phyloP scores from a whole-genome alignment of 108 stramenopile genomes.

The Nitzschia sp. region DNA sequence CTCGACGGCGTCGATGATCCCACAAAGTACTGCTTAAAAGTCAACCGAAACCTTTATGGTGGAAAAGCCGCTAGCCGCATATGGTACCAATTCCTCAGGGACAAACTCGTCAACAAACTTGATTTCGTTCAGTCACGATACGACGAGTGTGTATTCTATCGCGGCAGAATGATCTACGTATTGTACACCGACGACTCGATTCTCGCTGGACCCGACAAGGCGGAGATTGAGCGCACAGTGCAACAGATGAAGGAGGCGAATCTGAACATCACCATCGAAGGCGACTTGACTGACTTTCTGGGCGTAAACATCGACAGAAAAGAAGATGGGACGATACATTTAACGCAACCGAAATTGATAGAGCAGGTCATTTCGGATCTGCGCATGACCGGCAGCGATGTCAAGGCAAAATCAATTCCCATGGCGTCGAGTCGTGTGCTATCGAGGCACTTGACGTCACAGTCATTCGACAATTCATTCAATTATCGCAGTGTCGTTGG shows the following conservation, averaged over 20 bases:
- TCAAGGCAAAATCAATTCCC: neutral
- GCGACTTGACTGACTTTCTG: slow-evolving; percentile 34
- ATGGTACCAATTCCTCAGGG: slow-evolving; percentile 42
- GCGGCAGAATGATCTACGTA: slow-evolving; percentile 37
- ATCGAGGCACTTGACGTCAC: slow-evolving; percentile 4
- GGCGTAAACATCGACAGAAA: slow-evolving; percentile 37
- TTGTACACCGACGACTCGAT: slow-evolving; percentile 51
- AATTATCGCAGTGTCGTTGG: slow-evolving; percentile 41
- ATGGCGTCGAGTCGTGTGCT: neutral
- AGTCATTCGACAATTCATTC: neutral
- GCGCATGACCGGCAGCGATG: slow-evolving; percentile 6
- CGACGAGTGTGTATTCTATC: slow-evolving; percentile 57
- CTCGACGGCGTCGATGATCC: neutral
- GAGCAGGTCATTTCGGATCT: slow-evolving; percentile 24
- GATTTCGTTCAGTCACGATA: slow-evolving; percentile 41
- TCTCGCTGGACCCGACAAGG: slow-evolving; percentile 29
- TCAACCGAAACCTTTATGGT: slow-evolving; percentile 45
- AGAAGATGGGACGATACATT: slow-evolving; percentile 15
- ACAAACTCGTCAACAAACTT: slow-evolving; percentile 1
- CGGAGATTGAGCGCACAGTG: slow-evolving; percentile 1
- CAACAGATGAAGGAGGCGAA: slow-evolving; percentile 21
- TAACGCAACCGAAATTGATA: slow-evolving; percentile 42
- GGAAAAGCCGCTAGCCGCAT: slow-evolving; percentile 45
- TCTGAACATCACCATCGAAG: slow-evolving; percentile 35
- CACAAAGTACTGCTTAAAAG: slow-evolving; percentile 24